Evolutionary conservation across 2,329 filamentous ascomycete species (phyloP).

Genomic region (Chrysoporthe deuterocubensis): DNA sequence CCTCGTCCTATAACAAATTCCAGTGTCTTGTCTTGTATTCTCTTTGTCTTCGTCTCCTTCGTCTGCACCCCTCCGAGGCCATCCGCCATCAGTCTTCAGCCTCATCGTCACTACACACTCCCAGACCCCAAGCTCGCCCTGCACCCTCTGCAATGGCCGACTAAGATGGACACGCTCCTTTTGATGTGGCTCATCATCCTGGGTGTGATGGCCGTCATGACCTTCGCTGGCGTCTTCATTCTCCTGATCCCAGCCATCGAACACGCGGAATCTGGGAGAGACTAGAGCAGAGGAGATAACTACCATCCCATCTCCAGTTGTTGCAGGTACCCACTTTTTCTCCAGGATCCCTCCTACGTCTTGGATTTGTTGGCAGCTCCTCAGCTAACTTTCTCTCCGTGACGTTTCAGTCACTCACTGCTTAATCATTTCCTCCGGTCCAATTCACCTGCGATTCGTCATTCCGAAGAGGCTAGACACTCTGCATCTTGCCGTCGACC

Average conservation of each 20-base stretch:
- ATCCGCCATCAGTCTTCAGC: background rate
- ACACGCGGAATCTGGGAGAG: slow-evolving; percentile 15
- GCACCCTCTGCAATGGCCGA: slow-evolving; percentile 4
- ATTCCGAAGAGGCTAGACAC: background rate
- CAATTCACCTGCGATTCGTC: background rate
- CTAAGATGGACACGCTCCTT: slow-evolving; percentile 28
- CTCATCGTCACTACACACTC: background rate
- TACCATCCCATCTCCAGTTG: background rate
- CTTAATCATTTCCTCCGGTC: background rate
- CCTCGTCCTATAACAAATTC: background rate
- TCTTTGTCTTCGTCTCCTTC: background rate
- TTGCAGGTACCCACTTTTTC: background rate
- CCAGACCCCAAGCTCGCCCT: background rate
- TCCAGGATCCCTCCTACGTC: background rate
- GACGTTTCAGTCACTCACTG: background rate
- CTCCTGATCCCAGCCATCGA: slow-evolving; percentile 23
- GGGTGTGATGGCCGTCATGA: slow-evolving; percentile 25
- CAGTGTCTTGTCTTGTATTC: background rate
- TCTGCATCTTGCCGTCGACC: background rate
- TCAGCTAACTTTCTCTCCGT: background rate
- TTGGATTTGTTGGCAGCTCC: background rate
- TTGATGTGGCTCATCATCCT: slow-evolving; percentile 27
- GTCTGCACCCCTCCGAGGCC: background rate
- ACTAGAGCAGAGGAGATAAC: slow-evolving; percentile 7
- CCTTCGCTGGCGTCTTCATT: slow-evolving; percentile 25